Conservation (phyloP, 2,329 filamentous ascomycete genomes). For the Sporothrix inflata region DNA sequence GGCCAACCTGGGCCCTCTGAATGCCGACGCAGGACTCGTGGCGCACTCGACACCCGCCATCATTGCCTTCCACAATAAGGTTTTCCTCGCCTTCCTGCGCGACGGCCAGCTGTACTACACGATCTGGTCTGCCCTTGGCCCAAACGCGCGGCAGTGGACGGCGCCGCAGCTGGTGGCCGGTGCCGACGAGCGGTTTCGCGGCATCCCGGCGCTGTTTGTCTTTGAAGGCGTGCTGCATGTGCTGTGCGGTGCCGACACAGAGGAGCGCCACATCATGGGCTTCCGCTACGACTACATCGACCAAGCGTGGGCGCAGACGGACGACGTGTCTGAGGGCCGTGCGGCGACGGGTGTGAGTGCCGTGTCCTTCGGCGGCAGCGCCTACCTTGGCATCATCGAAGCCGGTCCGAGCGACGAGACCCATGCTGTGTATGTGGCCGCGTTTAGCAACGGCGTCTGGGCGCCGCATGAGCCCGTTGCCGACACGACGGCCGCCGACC, state of each 20-base stretch:
- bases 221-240: conserved; percentile 41
- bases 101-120: conserved; percentile 39
- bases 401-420: conserved; percentile 34
- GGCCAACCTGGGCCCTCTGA: conserved; percentile 36
- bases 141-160: conserved; percentile 32
- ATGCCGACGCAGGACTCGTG: conserved; percentile 35
- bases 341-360: conserved; percentile 42
- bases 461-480: conserved; percentile 35
- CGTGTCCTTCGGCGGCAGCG: conserved; percentile 41
- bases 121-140: conserved; percentile 36
- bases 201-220: conserved; percentile 43
- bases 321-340: conserved; percentile 42
- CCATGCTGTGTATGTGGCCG: conserved; percentile 35
- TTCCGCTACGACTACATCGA: conserved; percentile 40
- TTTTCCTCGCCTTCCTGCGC: conserved; percentile 41
- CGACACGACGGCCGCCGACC: conserved; percentile 34
- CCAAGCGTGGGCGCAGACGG: conserved; percentile 39
- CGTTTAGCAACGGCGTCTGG: conserved; percentile 34
- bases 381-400: conserved; percentile 40
- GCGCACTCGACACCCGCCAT: conserved; percentile 39
- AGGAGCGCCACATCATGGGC: conserved; percentile 39
- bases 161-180: conserved; percentile 30
- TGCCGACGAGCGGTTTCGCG: conserved; percentile 35
- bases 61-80: conserved; percentile 43
- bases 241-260: conserved; percentile 38